Base-by-base conservation (phyloP, 768 basidiomycete species). In the Piloderma croceum region DNA sequence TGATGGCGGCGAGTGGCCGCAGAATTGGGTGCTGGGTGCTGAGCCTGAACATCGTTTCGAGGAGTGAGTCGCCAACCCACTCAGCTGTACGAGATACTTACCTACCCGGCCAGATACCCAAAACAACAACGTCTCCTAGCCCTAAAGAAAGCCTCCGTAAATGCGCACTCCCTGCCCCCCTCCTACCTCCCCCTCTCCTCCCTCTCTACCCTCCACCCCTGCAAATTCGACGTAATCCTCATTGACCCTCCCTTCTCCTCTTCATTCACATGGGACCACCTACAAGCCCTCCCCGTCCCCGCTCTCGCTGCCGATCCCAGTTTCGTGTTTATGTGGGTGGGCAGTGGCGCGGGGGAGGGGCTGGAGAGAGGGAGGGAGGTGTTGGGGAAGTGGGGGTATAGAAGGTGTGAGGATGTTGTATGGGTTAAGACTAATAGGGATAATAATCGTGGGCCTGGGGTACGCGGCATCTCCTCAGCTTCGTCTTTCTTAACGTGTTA, bases 251-350 rank as follows among this genome's bases (percentile, higher is more conserved):
- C 91, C 0, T 89, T 85, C 57, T 87, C 83, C 1, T 86, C 88
- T 2, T 79, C 83, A 0, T 90, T 89, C 53, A 75, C 83, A 4
- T 97, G 90, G 90, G 80, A 84, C 27, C 72, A 87, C 27, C 77
- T 94, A 6, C 79, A 87, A 37, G 76, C 83, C 21, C 68, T 98
- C 0, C 90, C 91, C 0, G 70, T 98, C 29, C 80, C 90, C 3
- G 65, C 76, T 18, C 73, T 96, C 23, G 87, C 90, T 0, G 83
- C 89, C 0, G 94, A 94, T 51, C 94, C 93, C 0, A 85, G 85
- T 18, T 99, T 97, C 52, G 73, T 98, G 10, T 92, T 94, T 58
- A 69, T 99, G 41, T 98, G 94, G 94, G 91, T 96, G 2, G 96
- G 96, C 5, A 82, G 79, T 46, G 91, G 91, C 3, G 85, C 86